Conservation (phyloP, 2,329 filamentous ascomycete species). For the Stachybotrys echinatus region DNA sequence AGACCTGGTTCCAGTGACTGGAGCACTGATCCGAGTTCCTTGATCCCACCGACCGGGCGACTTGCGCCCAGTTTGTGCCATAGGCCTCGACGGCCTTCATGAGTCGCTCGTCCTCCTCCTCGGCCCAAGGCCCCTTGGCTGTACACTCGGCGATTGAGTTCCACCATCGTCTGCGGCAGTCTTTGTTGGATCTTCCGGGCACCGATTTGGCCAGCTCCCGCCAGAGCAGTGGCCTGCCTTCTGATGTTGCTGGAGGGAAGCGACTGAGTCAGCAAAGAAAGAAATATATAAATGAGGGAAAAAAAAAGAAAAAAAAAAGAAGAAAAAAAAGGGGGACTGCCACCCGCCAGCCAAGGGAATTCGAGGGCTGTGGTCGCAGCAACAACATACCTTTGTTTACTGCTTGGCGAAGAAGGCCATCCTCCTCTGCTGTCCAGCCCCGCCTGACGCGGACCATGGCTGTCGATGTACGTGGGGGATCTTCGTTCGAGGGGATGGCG, state of each 20-base stretch:
- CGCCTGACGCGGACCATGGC: background rate
- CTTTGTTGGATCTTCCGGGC: background rate
- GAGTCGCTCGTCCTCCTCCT: background rate
- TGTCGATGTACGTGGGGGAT: background rate
- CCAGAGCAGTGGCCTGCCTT: background rate
- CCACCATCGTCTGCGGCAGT: background rate
- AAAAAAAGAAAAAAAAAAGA: background rate
- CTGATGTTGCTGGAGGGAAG: background rate
- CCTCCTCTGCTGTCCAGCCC: background rate
- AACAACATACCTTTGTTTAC: background rate
- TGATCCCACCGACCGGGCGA: background rate
- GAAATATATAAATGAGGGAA: too few species aligned
- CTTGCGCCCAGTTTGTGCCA: background rate
- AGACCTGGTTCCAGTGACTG: background rate
- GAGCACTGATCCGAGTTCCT: background rate
- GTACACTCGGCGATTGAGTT: background rate
- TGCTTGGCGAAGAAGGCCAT: background rate
- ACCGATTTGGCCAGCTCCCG: background rate
- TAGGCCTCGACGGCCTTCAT: background rate
- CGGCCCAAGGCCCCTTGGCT: background rate
- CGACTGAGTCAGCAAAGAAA: too few species aligned
- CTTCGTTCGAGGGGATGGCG: too few species aligned
- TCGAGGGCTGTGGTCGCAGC: background rate
- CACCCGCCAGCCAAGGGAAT: background rate
- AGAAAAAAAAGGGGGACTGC: too few species aligned